These are phyloP conservation scores for Pigoraptor vietnamica DNA, from an alignment of 78 protist species.

Conservation along the genomic window DNA sequence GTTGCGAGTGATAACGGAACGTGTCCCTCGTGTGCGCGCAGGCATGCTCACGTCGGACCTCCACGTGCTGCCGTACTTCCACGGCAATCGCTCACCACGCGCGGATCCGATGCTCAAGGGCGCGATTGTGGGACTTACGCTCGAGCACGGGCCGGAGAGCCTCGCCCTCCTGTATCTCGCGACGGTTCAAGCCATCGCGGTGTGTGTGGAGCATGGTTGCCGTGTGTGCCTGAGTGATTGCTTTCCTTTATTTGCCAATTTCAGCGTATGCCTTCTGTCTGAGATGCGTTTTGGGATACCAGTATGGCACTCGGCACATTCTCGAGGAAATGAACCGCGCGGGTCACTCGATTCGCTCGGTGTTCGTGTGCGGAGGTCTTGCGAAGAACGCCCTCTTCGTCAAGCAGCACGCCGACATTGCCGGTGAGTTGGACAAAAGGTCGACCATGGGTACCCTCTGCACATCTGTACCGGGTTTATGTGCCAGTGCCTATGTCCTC, in stretches of 20 bases:
- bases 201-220: neutral
- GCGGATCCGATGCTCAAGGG: constrained; percentile 34
- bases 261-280: too few relatives aligned
- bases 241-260: neutral
- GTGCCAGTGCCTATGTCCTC: too few relatives aligned
- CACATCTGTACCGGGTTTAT: too few relatives aligned
- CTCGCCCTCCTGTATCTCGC: constrained; percentile 11
- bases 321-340: constrained; percentile 7
- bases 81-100: constrained; percentile 43
- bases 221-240: neutral
- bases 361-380: constrained; percentile 31
- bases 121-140: constrained; percentile 6
- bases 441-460: too few relatives aligned
- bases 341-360: constrained; percentile 3
- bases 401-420: constrained; percentile 1
- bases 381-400: constrained; percentile 18
- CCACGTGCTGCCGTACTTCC: constrained; percentile 25
- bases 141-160: neutral
- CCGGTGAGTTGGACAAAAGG: neutral
- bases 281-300: neutral
- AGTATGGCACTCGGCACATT: constrained; percentile 29
- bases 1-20: too few relatives aligned
- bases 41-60: neutral
- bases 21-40: too few relatives aligned
- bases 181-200: neutral